These are phyloP conservation scores for Paracoccidioides lutzii DNA, from an alignment of 2,329 filamentous ascomycete species.

Conservation along the genomic window DNA sequence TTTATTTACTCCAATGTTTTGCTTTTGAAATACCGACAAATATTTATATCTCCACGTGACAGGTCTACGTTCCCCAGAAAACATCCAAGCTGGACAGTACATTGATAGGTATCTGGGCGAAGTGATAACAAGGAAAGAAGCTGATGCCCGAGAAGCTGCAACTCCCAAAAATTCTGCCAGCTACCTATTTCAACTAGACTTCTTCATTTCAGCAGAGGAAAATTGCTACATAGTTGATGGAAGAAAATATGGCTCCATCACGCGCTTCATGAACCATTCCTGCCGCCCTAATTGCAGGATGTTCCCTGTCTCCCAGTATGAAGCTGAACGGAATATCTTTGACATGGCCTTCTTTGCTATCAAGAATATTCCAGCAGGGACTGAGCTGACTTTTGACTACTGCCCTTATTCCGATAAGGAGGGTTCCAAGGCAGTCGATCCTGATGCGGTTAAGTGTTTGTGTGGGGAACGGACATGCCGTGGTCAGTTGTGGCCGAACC, in stretches of 20 bases:
- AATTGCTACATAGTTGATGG: conserved; percentile 32
- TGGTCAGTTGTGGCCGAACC: conserved; percentile 32
- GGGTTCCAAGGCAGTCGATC: conserved; percentile 18
- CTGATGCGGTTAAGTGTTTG: conserved; percentile 29
- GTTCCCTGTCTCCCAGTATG: conserved; percentile 30
- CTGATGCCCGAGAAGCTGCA: conserved; percentile 27
- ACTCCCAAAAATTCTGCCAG: conserved; percentile 20
- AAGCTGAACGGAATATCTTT: conserved; percentile 31
- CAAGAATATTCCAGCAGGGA: conserved; percentile 28
- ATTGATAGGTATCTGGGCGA: conserved; percentile 36
- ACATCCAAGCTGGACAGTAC: conserved; percentile 31
- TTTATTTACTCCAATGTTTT: background rate
- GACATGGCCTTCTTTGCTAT: conserved; percentile 37
- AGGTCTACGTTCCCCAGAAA: conserved; percentile 29
- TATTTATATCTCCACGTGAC: background rate
- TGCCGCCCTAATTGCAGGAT: conserved; percentile 37
- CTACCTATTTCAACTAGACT: conserved; percentile 34
- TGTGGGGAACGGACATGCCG: conserved; percentile 34
- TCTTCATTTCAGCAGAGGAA: conserved; percentile 17
- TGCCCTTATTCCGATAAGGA: conserved; percentile 21
- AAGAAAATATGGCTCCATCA: conserved; percentile 28
- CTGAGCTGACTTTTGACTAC: conserved; percentile 38
- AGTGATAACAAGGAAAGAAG: conserved; percentile 26
- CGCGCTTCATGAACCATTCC: conserved; percentile 38
- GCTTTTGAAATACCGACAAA: background rate